Percentiles rank a stretch among this genome's conserved stretches.
These are phyloP conservation scores for Globisporangium recalcitrans DNA, from an alignment of 352 stramenopile genomes.

Conservation along the genomic window DNA sequence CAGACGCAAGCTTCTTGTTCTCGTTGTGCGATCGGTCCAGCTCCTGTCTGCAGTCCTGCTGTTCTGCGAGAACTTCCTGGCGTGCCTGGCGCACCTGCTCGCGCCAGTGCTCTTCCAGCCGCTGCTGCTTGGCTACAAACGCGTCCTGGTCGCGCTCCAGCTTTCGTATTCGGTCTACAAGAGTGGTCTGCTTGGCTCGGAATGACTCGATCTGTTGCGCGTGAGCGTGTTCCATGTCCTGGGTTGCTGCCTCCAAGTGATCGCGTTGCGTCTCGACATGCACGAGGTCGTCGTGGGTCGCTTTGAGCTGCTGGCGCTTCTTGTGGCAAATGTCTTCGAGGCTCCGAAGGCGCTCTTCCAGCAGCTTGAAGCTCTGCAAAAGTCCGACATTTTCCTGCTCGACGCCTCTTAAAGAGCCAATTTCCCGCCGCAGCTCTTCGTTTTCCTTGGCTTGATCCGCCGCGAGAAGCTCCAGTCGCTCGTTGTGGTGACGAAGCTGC, in stretches of 20 bases:
- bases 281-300: constrained; percentile 16
- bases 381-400: constrained; percentile 54
- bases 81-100: constrained; percentile 20
- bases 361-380: constrained; percentile 45
- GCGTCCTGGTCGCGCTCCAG: constrained; percentile 28
- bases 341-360: constrained; percentile 40
- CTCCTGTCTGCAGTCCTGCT: constrained; percentile 22
- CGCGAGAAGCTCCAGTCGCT: constrained; percentile 32
- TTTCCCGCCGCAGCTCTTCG: constrained; percentile 34
- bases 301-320: constrained; percentile 26
- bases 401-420: constrained; percentile 31
- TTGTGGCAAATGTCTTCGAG: constrained; percentile 34
- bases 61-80: constrained; percentile 19
- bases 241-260: constrained; percentile 26
- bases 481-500: constrained; percentile 36
- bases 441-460: constrained; percentile 32
- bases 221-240: constrained; percentile 29
- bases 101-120: constrained; percentile 31
- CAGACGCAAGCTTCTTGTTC: constrained; percentile 21
- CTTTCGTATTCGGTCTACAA: constrained; percentile 31
- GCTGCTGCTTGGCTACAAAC: constrained; percentile 21
- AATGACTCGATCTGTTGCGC: constrained; percentile 23
- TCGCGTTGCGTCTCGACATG: constrained; percentile 31
- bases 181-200: constrained; percentile 19
- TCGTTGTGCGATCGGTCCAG: constrained; percentile 26